These are phyloP conservation scores for Caryopteris hybrid DNA, from an alignment of 305 asterid species.

Conservation along the genomic window DNA sequence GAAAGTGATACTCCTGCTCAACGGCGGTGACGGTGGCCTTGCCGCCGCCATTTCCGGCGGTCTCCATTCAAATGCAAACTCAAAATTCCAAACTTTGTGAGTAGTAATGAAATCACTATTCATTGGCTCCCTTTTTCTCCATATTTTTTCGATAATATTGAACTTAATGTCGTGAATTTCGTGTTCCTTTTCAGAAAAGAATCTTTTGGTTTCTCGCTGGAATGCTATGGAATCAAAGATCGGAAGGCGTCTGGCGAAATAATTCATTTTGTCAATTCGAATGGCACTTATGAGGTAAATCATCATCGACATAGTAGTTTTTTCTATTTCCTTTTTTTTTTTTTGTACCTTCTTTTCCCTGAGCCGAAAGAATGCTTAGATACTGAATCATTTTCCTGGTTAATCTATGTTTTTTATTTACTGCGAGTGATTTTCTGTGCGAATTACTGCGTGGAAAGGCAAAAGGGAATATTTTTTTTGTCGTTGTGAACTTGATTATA, in stretches of 20 bases:
- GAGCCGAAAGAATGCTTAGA: conserved; percentile 8
- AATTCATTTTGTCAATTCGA: conserved; percentile 42
- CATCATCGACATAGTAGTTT: neutral
- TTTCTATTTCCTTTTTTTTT: neutral
- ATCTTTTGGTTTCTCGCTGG: conserved; percentile 55
- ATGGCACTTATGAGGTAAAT: conserved; percentile 52
- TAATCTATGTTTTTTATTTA: neutral
- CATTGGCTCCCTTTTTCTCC: neutral
- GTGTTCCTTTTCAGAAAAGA: conserved; percentile 44
- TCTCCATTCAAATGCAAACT: conserved; percentile 43
- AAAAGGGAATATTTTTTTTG: neutral
- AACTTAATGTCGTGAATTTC: neutral
- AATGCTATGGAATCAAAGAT: conserved; percentile 61
- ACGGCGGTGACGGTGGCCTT: conserved; percentile 55
- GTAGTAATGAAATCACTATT: neutral
- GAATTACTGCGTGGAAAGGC: neutral
- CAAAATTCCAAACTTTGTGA: conserved; percentile 40
- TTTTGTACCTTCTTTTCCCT: neutral
- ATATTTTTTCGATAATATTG: neutral
- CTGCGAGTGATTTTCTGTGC: neutral
- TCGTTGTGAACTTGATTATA: neutral
- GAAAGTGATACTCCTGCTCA: conserved; percentile 54
- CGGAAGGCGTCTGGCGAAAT: conserved; percentile 45
- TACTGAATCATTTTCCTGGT: neutral
- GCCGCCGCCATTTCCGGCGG: conserved; percentile 47